Evolutionary conservation across 352 stramenopile genomes (phyloP).

Genomic region (Hyaloperonospora brassicae): DNA sequence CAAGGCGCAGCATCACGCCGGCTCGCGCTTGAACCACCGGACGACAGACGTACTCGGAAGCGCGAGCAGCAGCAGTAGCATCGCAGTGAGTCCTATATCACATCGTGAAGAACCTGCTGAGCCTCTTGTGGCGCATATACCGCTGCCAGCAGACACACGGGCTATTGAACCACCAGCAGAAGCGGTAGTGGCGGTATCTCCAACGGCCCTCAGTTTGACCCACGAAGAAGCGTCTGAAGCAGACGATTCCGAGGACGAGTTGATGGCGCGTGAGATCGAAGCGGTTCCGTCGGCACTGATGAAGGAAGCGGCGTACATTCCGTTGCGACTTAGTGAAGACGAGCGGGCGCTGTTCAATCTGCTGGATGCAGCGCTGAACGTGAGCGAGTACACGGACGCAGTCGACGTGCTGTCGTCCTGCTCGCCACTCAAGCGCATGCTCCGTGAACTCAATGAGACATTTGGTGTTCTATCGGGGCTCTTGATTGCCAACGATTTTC

Average conservation of each 20-base stretch:
- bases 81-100: not conserved
- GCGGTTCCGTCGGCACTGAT: conserved; percentile 18
- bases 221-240: conserved; percentile 18
- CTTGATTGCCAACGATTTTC: conserved; percentile 57
- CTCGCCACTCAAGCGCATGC: conserved; percentile 64
- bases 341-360: conserved; percentile 73
- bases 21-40: conserved; percentile 39
- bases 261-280: conserved; percentile 31
- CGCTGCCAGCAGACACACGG: conserved; percentile 3
- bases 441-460: conserved; percentile 55
- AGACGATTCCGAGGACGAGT: conserved; percentile 25
- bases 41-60: conserved; percentile 22
- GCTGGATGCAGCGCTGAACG: conserved; percentile 73
- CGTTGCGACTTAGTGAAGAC: conserved; percentile 51
- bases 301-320: conserved; percentile 48
- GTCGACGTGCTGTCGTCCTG: conserved; percentile 79
- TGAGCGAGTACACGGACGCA: conserved; percentile 91
- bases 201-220: conserved; percentile 5
- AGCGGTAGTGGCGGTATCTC: conserved; percentile 2
- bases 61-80: conserved; percentile 4
- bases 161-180: not conserved
- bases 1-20: conserved; percentile 57
- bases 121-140: conserved; percentile 2
- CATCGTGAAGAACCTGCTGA: not conserved
- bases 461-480: conserved; percentile 60